Evolutionary conservation across 2,329 filamentous ascomycete species (phyloP).

Genomic region (Trichoderma sp.): DNA sequence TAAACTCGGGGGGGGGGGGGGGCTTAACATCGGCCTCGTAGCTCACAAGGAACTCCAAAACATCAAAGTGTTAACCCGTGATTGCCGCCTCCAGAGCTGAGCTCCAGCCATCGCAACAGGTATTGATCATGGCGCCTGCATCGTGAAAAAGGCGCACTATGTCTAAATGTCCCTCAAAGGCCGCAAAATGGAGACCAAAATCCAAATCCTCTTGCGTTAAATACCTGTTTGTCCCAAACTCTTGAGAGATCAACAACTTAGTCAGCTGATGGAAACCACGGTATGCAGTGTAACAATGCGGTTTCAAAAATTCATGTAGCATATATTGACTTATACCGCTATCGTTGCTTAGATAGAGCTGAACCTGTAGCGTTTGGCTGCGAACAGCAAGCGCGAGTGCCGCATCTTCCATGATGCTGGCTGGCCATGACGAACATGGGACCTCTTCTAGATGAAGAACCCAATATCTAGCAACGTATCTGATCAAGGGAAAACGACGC

Average conservation of each 20-base stretch:
- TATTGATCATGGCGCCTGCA: not conserved
- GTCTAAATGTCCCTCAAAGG: not conserved
- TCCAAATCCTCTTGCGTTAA: not conserved
- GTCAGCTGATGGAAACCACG: not conserved
- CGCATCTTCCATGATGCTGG: no score
- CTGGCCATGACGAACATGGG: not conserved
- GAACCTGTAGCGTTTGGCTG: not conserved
- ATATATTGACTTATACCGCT: not conserved
- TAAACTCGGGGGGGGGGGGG: not conserved
- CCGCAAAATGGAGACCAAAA: not conserved
- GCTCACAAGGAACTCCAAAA: not conserved
- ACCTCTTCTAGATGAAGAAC: not conserved
- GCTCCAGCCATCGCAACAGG: not conserved
- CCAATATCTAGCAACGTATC: not conserved
- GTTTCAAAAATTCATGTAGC: not conserved
- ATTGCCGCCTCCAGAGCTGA: not conserved
- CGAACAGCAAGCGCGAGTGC: not conserved
- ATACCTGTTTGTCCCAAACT: not conserved
- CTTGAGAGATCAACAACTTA: not conserved
- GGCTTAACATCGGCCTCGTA: not conserved
- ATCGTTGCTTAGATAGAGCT: not conserved
- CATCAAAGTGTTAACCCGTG: accelerated
- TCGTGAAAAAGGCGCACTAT: not conserved
- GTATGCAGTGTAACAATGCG: not conserved
- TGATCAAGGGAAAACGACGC: accelerated